Evolutionary conservation across 495 filamentous ascomycete species (phyloP).

Genomic region (Cairneyella variabilis): DNA sequence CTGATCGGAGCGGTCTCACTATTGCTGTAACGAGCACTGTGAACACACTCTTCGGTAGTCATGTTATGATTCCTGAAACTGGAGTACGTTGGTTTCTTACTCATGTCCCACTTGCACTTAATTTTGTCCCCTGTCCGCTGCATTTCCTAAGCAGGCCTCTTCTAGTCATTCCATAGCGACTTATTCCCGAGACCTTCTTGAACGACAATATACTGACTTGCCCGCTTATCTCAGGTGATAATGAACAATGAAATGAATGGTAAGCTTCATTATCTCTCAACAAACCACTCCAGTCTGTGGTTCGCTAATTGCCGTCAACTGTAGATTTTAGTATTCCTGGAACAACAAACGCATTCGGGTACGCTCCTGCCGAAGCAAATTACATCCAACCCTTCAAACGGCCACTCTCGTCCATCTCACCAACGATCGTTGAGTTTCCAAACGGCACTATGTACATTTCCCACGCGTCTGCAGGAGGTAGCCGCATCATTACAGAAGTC

Average conservation of each 20-base stretch:
- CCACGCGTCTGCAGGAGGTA: conserved; percentile 81
- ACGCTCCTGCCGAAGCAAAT: conserved; percentile 71
- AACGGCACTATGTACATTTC: conserved; percentile 64
- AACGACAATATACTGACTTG: too few relatives aligned
- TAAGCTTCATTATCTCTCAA: conserved; percentile 1
- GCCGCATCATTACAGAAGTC: conserved; percentile 80
- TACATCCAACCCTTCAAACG: conserved; percentile 79
- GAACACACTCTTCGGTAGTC: conserved; percentile 79
- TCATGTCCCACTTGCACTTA: too few relatives aligned
- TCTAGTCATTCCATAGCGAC: too few relatives aligned
- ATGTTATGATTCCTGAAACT: conserved; percentile 75
- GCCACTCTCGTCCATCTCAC: conserved; percentile 75
- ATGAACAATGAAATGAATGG: conserved; percentile 93
- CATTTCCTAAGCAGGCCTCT: too few relatives aligned
- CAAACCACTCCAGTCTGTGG: neutral
- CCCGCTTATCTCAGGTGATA: too few relatives aligned
- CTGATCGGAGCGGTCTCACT: conserved; percentile 65
- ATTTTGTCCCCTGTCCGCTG: too few relatives aligned
- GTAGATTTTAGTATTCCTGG: conserved; percentile 74
- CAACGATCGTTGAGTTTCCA: conserved; percentile 66
- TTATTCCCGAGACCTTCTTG: too few relatives aligned
- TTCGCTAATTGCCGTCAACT: neutral
- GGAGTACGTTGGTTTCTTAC: too few relatives aligned
- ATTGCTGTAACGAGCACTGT: conserved; percentile 76
- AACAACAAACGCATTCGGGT: conserved; percentile 77